These are phyloP conservation scores for Cladobotryum mycophilum DNA, from an alignment of 2,329 filamentous ascomycete genomes.

Conservation along the genomic window DNA sequence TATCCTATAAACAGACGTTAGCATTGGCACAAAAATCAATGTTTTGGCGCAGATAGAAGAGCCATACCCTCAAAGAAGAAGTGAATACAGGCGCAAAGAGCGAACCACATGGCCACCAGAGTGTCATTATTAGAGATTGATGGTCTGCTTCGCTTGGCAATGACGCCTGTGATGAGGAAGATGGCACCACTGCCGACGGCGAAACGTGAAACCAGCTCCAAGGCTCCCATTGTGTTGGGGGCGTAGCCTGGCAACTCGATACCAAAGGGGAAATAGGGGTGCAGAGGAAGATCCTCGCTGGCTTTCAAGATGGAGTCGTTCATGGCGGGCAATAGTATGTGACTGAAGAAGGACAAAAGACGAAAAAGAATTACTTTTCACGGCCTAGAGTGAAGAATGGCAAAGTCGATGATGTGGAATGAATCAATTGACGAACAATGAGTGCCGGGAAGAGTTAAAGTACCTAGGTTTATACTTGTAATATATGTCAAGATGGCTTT, in stretches of 20 bases:
- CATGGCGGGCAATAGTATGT: neutral
- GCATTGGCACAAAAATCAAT: too few species aligned
- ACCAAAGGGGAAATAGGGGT: conserved; percentile 68
- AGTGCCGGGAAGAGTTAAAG: too few species aligned
- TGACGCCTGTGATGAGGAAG: conserved; percentile 48
- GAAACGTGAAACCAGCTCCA: conserved; percentile 55
- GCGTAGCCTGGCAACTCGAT: conserved; percentile 57
- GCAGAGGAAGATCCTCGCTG: conserved; percentile 21
- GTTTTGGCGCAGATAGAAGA: too few species aligned
- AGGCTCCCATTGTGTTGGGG: conserved; percentile 57
- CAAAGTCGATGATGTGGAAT: too few species aligned
- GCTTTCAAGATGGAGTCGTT: conserved; percentile 1
- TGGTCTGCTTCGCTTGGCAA: conserved; percentile 48
- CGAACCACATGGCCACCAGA: conserved; percentile 65
- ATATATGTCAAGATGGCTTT: too few species aligned
- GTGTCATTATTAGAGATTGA: conserved; percentile 49
- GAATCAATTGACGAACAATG: too few species aligned
- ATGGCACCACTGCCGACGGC: conserved; percentile 49
- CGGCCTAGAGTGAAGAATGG: too few species aligned
- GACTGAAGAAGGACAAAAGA: neutral
- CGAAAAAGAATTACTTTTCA: neutral
- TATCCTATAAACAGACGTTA: conserved; percentile 32
- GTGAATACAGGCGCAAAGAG: conserved; percentile 55
- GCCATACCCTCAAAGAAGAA: conserved; percentile 35
- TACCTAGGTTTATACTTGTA: too few species aligned